Evolutionary conservation across 306 rosid species (phyloP), one percentile per base, ranked within the genome.

Genomic region (Prunus salicina): DNA sequence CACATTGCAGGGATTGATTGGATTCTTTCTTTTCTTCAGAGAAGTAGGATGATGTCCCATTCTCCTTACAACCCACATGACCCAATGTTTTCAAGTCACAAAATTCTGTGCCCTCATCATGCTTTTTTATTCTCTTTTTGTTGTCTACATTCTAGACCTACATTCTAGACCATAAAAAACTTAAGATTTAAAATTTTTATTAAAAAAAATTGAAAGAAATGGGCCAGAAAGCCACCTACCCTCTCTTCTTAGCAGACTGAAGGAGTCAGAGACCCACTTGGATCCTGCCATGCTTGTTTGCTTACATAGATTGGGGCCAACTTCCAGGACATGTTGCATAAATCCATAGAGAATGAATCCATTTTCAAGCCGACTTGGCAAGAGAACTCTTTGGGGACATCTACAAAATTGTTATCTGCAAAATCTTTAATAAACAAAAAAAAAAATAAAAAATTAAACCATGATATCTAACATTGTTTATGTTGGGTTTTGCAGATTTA

Each of bases 91-190:
- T 57, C 56, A 1, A 2, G 41, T 58, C 76, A 73, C 67, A 41
- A 46, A 56, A 56, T 72, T 72, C 53, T 57, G 67, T 56, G 76
- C 76, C 43, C 55, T 38, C 34, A 72, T 56, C 41, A 56, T 72
- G 67, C 18, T 41, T 38, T 72, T 22, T 32, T 24, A 55, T 56
- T 72, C 67, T 22, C 41, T 56, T 72, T 22, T 22, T 38, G 12
- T 71, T 72, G 76, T 55, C 53, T 22, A 15, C 73, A 47, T 3
- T 46, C 30, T 5, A 34, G 27, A 30, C 24, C 74, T 22, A 15
- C 73, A 47, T 3, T 46, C 30, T 5, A 34, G 19, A 30, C 24
- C 74, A 69, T 69, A 50, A 46, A 24, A 46, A 20, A 24, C 2
- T 18, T 52, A 34, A 5, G 1, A 34, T 52, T 52, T 18, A 2